Base-by-base conservation (phyloP, 176 grass and related monocot genomes). In the Aegilops speltoides region DNA sequence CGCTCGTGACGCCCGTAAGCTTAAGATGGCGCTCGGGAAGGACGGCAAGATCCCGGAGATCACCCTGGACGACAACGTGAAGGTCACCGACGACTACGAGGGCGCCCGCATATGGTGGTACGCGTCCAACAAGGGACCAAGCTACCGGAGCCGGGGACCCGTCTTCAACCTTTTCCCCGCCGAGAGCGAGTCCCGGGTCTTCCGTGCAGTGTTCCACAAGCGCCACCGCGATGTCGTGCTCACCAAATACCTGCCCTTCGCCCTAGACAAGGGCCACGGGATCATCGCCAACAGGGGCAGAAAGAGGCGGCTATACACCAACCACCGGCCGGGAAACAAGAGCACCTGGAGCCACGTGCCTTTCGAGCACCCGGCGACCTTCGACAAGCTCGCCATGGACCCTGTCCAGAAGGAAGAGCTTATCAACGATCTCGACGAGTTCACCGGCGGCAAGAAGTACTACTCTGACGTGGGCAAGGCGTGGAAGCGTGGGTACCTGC, bases 401-500 rank as follows among this genome's bases (percentile, higher is more conserved):
- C 81, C 80, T 0, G 40, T 0, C 32, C 84, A 38, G 80, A 91
- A 91, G 80, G 13, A 31, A 10, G 81, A 85, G 16, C 20, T 91
- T 66, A 14, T 77, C 13, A 38, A 80, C 2, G 89, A 91, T 29
- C 89, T 91, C 65, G 8, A 20, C 1, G 38, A 37, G 9, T 91
- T 91, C 82, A 20, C 37, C 7, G 52, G 87, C 7, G 37, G 80
- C 2, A 84, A 87, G 68, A 64, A 76, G 2, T 91, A 84, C 85
- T 80, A 87, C 54, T 52, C 85, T 23, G 31, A 62, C 29, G 57
- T 91, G 4, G 89, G 89, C 50, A 91, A 91, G 84, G 59, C 83
- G 1, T 90, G 88, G 88, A 90, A 90, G 68, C 83, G 88, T 6
- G 88, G 88, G 2, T 90, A 87, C 73, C 79, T 91, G 73, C 79